Evolutionary conservation across 148 eudicot species (phyloP), one percentile per base, ranked within the genome.

Genomic region (Rheum nobile): DNA sequence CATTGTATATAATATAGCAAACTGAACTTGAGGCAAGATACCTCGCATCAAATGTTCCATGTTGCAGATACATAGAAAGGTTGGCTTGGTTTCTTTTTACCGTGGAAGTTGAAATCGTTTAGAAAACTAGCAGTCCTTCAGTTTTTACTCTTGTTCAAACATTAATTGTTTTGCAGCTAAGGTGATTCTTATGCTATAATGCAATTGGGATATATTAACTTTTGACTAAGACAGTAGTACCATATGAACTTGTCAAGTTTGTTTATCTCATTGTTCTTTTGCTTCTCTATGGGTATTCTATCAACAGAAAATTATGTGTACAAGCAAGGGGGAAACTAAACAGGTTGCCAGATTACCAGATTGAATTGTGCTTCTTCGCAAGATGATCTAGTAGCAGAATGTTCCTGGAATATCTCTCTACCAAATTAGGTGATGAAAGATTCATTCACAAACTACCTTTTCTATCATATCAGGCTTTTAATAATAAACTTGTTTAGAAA

Each of bases 311-410:
- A 26, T 57, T 57, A 14, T 26, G 16, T 28, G 34, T 28, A 57
- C 12, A 57, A 57, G 5, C 32, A 24, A 13, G n/a, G 32, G 31
- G 16, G 1, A 34, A 57, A 6, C 12, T 57, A 26, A 4, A 57
- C 13, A 46, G 8, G 54, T 16, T 74, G 34, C 48, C 19, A 59
- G 65, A 48, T 50, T 75, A 93, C 98, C 96, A 94, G 85, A 83
- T 86, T 86, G 79, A 91, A 91, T 57, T 97, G 95, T 26, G 98
- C 86, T 76, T 94, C 85, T 79, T 94, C 98, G 67, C 89, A 94
- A 32, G 79, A 74, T 67, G 84, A 88, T 84, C 98, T 87, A 71
- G 98, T 89, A 80, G 77, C 70, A 77, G 86, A 81, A 72, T 89
- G 95, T 91, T 94, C 98, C 98, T 94, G 96, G 81, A 88, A 87